Evolutionary conservation across 371 early-diverging fungal genomes (phyloP).

Genomic region (Umbelopsis sp.): DNA sequence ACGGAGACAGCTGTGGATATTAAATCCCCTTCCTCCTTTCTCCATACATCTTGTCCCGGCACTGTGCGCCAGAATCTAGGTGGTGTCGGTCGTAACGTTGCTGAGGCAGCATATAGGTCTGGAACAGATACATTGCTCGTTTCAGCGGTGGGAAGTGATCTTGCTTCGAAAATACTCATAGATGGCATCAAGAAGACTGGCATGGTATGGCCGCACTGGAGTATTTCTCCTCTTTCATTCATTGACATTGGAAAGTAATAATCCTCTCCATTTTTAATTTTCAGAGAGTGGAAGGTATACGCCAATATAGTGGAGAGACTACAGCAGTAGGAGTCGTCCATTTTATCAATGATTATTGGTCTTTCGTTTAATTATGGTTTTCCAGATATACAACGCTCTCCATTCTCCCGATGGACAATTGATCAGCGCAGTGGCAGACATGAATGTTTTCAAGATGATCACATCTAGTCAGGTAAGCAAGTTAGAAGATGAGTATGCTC

Average conservation of each 20-base stretch:
- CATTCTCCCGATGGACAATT: constrained; percentile 73
- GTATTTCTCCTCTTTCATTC: no score
- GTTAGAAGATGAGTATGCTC: not conserved
- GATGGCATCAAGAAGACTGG: constrained; percentile 57
- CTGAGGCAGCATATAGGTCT: constrained; percentile 74
- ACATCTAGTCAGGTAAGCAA: constrained; percentile 37
- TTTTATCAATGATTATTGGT: not conserved
- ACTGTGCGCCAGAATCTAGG: constrained; percentile 68
- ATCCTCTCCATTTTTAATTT: no score
- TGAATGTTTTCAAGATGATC: constrained; percentile 70
- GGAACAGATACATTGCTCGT: constrained; percentile 66
- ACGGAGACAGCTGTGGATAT: constrained; percentile 11
- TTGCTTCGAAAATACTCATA: constrained; percentile 57
- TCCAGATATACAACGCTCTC: constrained; percentile 76
- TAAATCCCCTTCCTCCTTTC: constrained; percentile 22
- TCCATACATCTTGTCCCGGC: constrained; percentile 79
- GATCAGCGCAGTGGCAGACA: constrained; percentile 86
- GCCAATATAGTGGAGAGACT: constrained; percentile 22
- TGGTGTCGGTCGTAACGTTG: constrained; percentile 92
- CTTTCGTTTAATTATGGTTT: constrained; percentile 20
- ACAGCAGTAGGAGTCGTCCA: constrained; percentile 36
- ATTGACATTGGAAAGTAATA: no score
- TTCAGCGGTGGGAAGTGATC: constrained; percentile 76
- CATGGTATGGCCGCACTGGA: constrained; percentile 43
- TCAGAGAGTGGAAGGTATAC: constrained; percentile 30